Base-by-base conservation (phyloP, 805 yeast species). In the Grigorovia transvaalensis region DNA sequence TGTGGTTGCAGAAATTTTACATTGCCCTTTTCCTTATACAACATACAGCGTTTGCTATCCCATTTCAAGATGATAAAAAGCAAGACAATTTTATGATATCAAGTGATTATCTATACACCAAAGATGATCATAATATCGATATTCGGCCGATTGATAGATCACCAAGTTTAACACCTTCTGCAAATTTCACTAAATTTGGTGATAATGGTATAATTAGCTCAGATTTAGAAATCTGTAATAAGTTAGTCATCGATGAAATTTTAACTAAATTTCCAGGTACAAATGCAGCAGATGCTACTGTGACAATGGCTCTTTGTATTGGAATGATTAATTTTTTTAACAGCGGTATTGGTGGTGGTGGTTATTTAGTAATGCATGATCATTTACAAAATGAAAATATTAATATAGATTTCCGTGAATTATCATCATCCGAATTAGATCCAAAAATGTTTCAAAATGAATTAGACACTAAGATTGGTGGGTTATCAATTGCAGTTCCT, bases 271-370 rank as follows among this genome's bases (percentile, higher is more conserved):
- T 52, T 40, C 67, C 67, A 17, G 65, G 61, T 8, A 95, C 96
- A 0, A 83, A 80, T 59, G 96, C 97, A 1, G 96, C 96, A 0
- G 99, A 91, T 65, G 96, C 96, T 0, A 87, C 96, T 0, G 84
- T 91, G 2, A 84, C 96, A 0, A 85, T 87, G 12, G 88, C 95
- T 0, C 72, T 91, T 30, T 91, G 99, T 63, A 80, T 91, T 35
- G 98, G 98, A 2, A 75, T 86, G 50, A 69, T 88, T 20, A 86
- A 87, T 62, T 82, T 88, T 56, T 88, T 84, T 70, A 83, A 84
- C 53, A 83, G 95, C 1, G 96, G 97, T 0, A 82, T 91, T 45
- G 96, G 97, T 8, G 98, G 98, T 4, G 98, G 99, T 9, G 88
- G 85, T 0, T 88, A 79, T 59, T 84, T 85, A 45, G 76, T 1